phyloP scores from a whole-genome alignment of 257 asterid species.

The Solanum lycopersicoides region DNA sequence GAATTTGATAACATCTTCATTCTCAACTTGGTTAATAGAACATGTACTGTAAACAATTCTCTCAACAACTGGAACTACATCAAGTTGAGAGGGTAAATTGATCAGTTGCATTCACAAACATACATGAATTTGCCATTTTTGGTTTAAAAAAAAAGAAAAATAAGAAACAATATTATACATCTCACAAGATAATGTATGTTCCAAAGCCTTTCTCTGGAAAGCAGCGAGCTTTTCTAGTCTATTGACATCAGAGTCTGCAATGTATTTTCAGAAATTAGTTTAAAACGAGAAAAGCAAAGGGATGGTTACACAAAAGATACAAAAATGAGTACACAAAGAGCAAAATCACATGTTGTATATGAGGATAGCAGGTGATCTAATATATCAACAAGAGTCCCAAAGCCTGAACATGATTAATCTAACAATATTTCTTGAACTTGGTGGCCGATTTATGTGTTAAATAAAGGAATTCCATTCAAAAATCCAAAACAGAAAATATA shows the following conservation, averaged over 20 bases:
- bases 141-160: neutral
- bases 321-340: neutral
- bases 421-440: constrained; percentile 83
- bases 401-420: constrained; percentile 98
- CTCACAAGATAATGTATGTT: constrained; percentile 81
- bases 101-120: neutral
- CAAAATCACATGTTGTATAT: constrained; percentile 41
- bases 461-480: neutral
- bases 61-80: constrained; percentile 73
- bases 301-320: neutral
- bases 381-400: constrained; percentile 82
- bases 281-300: neutral
- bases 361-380: constrained; percentile 93
- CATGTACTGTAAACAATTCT: constrained; percentile 92
- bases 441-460: neutral
- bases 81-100: neutral
- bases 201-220: constrained; percentile 66
- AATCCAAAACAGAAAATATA: neutral
- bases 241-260: constrained; percentile 12
- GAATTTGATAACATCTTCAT: constrained; percentile 72
- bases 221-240: constrained; percentile 71
- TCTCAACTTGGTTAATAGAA: constrained; percentile 72
- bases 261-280: constrained; percentile 7
- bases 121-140: neutral
- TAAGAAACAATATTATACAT: neutral